These are phyloP conservation scores for Discostella stelligeroides DNA, from an alignment of 108 stramenopile species.

Conservation along the genomic window DNA sequence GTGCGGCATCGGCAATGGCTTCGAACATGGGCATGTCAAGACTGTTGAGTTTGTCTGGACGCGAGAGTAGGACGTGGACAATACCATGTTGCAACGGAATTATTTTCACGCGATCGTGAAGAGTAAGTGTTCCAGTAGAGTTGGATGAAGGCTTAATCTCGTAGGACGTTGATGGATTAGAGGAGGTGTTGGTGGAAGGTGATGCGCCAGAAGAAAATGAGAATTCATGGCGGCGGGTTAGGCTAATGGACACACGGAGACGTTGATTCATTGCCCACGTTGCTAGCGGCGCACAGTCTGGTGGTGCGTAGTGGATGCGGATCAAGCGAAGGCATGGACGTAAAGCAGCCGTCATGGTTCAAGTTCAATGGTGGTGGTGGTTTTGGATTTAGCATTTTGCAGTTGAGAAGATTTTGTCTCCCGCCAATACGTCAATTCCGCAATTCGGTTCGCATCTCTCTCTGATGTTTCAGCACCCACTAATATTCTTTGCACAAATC, in stretches of 20 bases:
- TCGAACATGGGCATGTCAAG: constrained; percentile 84
- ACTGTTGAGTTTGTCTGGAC: constrained; percentile 79
- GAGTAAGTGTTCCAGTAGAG: not conserved
- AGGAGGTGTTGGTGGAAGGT: not conserved
- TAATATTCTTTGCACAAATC: no score
- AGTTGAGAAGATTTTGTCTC: no score
- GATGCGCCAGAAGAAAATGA: not conserved
- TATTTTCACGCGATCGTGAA: constrained; percentile 37
- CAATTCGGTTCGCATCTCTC: no score
- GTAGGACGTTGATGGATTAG: not conserved
- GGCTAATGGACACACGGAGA: not conserved
- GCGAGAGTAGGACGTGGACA: constrained; percentile 63
- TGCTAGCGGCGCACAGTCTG: not conserved
- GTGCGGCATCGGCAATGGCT: constrained; percentile 68
- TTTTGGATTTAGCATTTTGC: no score
- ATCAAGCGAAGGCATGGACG: not conserved
- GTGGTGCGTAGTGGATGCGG: not conserved
- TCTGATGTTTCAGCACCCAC: no score
- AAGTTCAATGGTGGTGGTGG: no score
- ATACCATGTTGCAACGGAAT: constrained; percentile 41
- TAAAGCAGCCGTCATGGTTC: not conserved
- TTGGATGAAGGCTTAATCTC: not conserved
- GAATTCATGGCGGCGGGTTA: not conserved
- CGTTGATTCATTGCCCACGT: not conserved
- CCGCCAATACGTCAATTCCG: not conserved